phyloP scores from a whole-genome alignment of 345 rosid genomes.

The Populus davidiana region DNA sequence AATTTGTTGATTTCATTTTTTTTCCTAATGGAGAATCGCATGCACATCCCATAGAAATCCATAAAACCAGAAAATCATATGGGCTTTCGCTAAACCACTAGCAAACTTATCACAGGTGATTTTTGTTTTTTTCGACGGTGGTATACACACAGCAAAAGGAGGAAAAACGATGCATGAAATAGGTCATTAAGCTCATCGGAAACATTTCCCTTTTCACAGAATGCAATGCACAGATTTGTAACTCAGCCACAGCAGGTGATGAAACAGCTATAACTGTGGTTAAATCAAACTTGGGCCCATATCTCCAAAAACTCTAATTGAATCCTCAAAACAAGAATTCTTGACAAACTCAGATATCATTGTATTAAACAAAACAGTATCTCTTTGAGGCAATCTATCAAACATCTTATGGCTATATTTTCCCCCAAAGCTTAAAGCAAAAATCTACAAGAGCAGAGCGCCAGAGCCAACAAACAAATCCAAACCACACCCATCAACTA shows the following conservation, averaged over 20 bases:
- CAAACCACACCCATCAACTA: slow-evolving; percentile 52
- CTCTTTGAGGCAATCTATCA: slow-evolving; percentile 57
- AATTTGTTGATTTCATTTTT: not conserved
- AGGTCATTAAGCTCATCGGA: not conserved
- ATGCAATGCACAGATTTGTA: slow-evolving; percentile 19
- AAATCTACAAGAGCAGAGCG: slow-evolving; percentile 55
- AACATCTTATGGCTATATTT: slow-evolving; percentile 50
- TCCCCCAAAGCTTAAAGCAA: slow-evolving; percentile 46
- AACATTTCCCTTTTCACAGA: not conserved
- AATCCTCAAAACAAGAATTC: slow-evolving; percentile 46
- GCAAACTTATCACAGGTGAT: too few relatives aligned
- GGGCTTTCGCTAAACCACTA: too few relatives aligned
- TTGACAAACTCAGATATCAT: slow-evolving; percentile 58
- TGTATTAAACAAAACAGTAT: slow-evolving; percentile 62
- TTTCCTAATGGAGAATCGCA: too few relatives aligned
- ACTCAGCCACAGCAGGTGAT: slow-evolving; percentile 64
- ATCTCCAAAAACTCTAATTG: slow-evolving; percentile 43
- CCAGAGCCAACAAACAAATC: slow-evolving; percentile 61
- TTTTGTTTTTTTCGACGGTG: too few relatives aligned
- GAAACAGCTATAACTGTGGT: slow-evolving; percentile 56
- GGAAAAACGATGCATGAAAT: not conserved
- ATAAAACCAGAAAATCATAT: too few relatives aligned
- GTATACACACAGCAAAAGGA: not conserved
- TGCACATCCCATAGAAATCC: too few relatives aligned
- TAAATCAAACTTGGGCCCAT: slow-evolving; percentile 42